Evolutionary conservation across 2,329 filamentous ascomycete species (phyloP), one percentile per base, ranked within the genome.

Genomic region (Fusarium proliferatum): DNA sequence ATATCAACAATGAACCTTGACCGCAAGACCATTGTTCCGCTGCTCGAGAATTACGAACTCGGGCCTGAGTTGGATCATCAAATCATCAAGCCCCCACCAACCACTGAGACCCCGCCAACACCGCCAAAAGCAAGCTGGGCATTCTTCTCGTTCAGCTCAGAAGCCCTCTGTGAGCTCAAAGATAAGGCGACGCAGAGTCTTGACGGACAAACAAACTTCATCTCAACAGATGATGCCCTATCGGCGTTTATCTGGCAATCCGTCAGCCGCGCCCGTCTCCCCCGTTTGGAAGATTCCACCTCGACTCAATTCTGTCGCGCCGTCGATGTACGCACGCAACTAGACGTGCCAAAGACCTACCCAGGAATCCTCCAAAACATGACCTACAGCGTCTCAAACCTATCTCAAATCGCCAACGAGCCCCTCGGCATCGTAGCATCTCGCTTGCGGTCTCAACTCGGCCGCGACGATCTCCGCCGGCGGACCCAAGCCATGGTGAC

Each of bases 201-300:
- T 2, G 56, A 69, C 6, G n/a, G 17, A 2, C 28, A 51, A 0
- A 52, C 61, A 0, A 52, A 43, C 5, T 88, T 82, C 69, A 76
- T 89, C 28, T 88, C 87, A 3, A 89, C 87, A 1, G 87, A 90
- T 62, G 88, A 90, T 73, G 81, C 84, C 6, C 77, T 90, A 19
- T 85, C 79, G 5, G 86, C 87, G 1, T 85, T 89, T 52, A 79
- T 89, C 61, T 90, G 86, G 86, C 82, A 86, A 67, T 81, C 80
- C 1, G 73, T 87, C 15, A 78, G 80, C 0, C 84, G 84, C 36
- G 83, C 81, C 1, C 84, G 88, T 19, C 73, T 81, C 1, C 67
- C 79, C 0, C 83, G 84, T 3, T 66, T 86, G 1, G 49, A 70
- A 3, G 41, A 52, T 5, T 46, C 45, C 33, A 43, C 64, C 2